phyloP scores from a whole-genome alignment of 495 filamentous ascomycete genomes.

The Podospora fimiseda region DNA sequence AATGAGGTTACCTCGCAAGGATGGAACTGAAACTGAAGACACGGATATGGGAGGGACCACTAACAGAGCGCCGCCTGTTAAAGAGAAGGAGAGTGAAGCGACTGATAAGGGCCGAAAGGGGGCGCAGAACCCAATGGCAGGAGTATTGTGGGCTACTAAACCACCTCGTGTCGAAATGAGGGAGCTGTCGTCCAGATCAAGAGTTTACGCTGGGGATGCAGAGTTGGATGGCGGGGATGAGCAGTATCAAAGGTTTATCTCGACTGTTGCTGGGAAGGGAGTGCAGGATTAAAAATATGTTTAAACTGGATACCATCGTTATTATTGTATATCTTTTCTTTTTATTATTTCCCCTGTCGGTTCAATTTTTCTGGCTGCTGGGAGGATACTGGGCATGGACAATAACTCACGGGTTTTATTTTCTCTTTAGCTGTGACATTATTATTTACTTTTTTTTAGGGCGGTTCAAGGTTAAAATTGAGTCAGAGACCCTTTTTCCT shows the following conservation, averaged over 20 bases:
- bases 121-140: not conserved
- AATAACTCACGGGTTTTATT: no score
- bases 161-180: constrained; percentile 20
- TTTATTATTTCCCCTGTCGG: no score
- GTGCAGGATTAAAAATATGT: not conserved
- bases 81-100: constrained; percentile 23
- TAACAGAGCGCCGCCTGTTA: not conserved
- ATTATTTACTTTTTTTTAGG: no score
- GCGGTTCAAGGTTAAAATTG: no score
- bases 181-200: constrained; percentile 24
- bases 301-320: no score
- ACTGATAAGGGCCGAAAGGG: not conserved
- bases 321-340: not conserved
- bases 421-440: no score
- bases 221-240: constrained; percentile 37
- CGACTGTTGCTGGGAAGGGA: constrained; percentile 28
- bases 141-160: constrained; percentile 38
- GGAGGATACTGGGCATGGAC: no score
- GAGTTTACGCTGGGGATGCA: constrained; percentile 15
- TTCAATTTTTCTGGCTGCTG: no score
- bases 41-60: constrained; percentile 1
- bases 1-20: constrained; percentile 54
- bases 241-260: constrained; percentile 43
- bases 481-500: no score
- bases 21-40: constrained; percentile 18